A percentile compares a stretch with the other conserved stretches of the same genome.
Conservation (phyloP, 2,329 filamentous ascomycete species). For the Alternaria longipes region DNA sequence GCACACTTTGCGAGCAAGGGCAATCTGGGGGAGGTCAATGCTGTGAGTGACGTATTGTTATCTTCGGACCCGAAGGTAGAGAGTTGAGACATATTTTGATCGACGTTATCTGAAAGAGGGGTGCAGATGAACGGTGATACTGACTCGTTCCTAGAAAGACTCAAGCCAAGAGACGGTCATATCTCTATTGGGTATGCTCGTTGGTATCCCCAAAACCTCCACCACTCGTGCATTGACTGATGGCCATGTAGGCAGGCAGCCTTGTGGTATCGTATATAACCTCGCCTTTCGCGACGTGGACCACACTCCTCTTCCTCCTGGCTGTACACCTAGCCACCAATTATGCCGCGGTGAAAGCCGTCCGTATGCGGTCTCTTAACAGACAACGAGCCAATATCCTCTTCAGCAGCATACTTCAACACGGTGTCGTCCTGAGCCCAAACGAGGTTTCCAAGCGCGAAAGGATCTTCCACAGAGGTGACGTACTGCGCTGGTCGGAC, state of each 20-base stretch:
- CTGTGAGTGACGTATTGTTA: constrained; percentile 57
- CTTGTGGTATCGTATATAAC: constrained; percentile 80
- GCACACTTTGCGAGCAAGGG: constrained; percentile 89
- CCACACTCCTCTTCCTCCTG: constrained; percentile 75
- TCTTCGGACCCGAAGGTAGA: neutral
- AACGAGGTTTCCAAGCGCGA: constrained; percentile 69
- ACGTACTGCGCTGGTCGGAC: constrained; percentile 67
- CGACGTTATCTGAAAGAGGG: neutral
- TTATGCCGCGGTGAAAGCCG: constrained; percentile 82
- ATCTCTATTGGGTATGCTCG: constrained; percentile 84
- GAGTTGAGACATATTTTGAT: neutral
- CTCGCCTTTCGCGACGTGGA: constrained; percentile 76
- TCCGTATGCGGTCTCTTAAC: constrained; percentile 85
- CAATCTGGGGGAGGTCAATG: constrained; percentile 92
- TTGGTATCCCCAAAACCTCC: constrained; percentile 46
- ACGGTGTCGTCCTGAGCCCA: constrained; percentile 66
- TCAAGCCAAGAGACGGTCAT: constrained; percentile 95
- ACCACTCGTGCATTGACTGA: constrained; percentile 18
- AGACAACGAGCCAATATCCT: constrained; percentile 85
- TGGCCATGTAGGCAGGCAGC: constrained; percentile 68
- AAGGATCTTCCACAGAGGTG: constrained; percentile 69
- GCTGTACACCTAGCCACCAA: constrained; percentile 83
- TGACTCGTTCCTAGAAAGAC: constrained; percentile 68
- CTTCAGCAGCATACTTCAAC: constrained; percentile 61
- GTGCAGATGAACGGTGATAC: neutral